Evolutionary conservation across 139 green algal genomes (phyloP).

Genomic region (Raphidocelis subcapitata): DNA sequence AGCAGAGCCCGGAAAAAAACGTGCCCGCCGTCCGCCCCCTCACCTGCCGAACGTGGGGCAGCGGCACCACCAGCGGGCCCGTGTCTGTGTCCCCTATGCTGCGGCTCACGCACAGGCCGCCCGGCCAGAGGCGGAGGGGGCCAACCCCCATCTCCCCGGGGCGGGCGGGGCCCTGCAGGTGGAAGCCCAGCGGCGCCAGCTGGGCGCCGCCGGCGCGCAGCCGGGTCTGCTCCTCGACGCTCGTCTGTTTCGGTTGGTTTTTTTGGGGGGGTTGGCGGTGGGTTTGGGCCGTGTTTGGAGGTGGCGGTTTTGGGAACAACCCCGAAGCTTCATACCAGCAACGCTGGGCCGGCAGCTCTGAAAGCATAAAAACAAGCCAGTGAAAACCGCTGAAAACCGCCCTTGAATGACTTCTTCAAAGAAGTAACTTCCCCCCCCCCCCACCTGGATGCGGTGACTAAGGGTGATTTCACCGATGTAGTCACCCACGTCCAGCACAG

Average conservation of each 20-base stretch:
- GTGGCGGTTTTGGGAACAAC: no score
- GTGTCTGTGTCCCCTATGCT: slow-evolving; percentile 88
- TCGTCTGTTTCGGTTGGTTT: slow-evolving; percentile 5
- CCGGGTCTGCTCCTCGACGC: slow-evolving; percentile 48
- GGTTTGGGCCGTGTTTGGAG: no score
- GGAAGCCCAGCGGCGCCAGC: slow-evolving; percentile 60
- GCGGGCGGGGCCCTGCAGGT: slow-evolving; percentile 62
- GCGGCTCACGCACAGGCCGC: slow-evolving; percentile 83
- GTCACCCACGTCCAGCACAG: slow-evolving; percentile 68
- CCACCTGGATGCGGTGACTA: slow-evolving; percentile 53
- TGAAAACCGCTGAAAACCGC: no score
- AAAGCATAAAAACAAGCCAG: no score
- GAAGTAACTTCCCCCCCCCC: no score
- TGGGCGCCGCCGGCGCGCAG: slow-evolving; percentile 49
- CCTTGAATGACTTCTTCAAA: no score
- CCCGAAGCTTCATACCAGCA: neutral
- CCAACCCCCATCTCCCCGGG: slow-evolving; percentile 72
- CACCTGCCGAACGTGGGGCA: slow-evolving; percentile 86
- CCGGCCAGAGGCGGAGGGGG: slow-evolving; percentile 89
- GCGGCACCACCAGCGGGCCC: slow-evolving; percentile 70
- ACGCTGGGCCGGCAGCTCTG: no score
- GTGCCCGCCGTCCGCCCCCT: neutral
- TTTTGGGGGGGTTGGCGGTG: no score
- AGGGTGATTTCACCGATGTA: slow-evolving; percentile 33
- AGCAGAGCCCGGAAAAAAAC: no score